Conservation (phyloP, 306 rosid genomes). For the Gynostemma pentaphyllum region DNA sequence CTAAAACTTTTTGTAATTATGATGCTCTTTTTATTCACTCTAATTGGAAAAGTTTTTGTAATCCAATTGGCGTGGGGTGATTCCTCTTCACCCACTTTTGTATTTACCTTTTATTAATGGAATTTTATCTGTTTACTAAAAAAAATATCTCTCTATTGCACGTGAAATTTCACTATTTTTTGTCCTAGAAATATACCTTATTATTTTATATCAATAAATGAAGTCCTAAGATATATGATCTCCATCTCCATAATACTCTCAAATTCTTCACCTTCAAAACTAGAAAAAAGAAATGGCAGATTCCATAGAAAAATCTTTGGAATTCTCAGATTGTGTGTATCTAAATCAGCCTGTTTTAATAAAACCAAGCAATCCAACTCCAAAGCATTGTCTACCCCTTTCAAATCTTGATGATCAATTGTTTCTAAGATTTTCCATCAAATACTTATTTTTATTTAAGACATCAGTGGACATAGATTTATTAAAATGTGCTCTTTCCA, state of each 20-base stretch:
- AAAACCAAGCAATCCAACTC: conserved; percentile 50
- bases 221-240: too few relatives aligned
- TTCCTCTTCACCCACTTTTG: too few relatives aligned
- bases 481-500: conserved; percentile 42
- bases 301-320: conserved; percentile 24
- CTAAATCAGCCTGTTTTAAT: conserved; percentile 26
- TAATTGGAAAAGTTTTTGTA: too few relatives aligned
- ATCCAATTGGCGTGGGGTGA: too few relatives aligned
- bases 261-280: not conserved
- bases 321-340: conserved; percentile 66
- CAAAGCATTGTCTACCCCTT: conserved; percentile 54
- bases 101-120: too few relatives aligned
- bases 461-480: conserved; percentile 26
- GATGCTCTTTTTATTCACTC: too few relatives aligned
- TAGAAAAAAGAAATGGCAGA: not conserved
- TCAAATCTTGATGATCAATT: conserved; percentile 76
- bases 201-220: too few relatives aligned
- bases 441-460: conserved; percentile 51
- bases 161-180: too few relatives aligned
- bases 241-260: not conserved
- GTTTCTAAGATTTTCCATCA: conserved; percentile 68
- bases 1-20: too few relatives aligned
- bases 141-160: too few relatives aligned
- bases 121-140: too few relatives aligned
- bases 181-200: too few relatives aligned